Percentiles rank a stretch among this genome's conserved stretches.
Evolutionary conservation across 2,329 filamentous ascomycete species (phyloP).

Genomic region (Arthrinium phaeospermum): DNA sequence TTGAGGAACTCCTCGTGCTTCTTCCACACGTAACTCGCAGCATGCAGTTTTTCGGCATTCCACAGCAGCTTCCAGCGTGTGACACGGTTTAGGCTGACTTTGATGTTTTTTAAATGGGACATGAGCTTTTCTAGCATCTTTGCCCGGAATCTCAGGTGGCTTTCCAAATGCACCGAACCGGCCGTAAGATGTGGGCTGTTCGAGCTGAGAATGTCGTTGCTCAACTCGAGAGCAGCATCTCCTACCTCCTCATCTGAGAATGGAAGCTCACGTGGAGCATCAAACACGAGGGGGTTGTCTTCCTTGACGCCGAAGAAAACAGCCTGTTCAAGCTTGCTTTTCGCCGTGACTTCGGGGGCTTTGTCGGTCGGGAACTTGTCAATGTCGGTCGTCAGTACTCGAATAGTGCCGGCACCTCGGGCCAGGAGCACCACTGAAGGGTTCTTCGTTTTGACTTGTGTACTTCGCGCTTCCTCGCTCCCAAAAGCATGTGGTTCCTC

Average conservation of each 20-base stretch:
- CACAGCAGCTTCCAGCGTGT: conserved; percentile 84
- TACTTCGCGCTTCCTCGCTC: conserved; percentile 54
- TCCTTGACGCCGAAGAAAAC: conserved; percentile 87
- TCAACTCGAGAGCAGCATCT: conserved; percentile 77
- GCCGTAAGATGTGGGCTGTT: conserved; percentile 75
- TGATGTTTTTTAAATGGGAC: conserved; percentile 69
- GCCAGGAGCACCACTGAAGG: conserved; percentile 67
- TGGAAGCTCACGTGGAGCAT: conserved; percentile 66
- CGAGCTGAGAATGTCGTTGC: conserved; percentile 81
- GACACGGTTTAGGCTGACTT: conserved; percentile 67
- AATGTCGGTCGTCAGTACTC: conserved; percentile 63
- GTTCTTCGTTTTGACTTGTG: conserved; percentile 63
- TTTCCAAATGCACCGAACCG: conserved; percentile 76
- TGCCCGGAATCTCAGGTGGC: conserved; percentile 76
- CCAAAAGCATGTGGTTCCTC: conserved; percentile 59
- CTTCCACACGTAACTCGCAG: conserved; percentile 80
- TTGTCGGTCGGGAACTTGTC: conserved; percentile 64
- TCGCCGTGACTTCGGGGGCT: conserved; percentile 73
- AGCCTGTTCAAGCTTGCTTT: conserved; percentile 90
- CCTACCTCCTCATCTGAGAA: conserved; percentile 76
- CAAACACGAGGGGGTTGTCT: conserved; percentile 88
- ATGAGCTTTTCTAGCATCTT: conserved; percentile 79
- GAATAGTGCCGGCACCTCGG: conserved; percentile 66
- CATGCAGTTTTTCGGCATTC: conserved; percentile 88
- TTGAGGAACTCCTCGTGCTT: conserved; percentile 74